Evolutionary conservation across 2,329 filamentous ascomycete species (phyloP), one percentile per base, ranked within the genome.

Genomic region (Penicillium sp.): DNA sequence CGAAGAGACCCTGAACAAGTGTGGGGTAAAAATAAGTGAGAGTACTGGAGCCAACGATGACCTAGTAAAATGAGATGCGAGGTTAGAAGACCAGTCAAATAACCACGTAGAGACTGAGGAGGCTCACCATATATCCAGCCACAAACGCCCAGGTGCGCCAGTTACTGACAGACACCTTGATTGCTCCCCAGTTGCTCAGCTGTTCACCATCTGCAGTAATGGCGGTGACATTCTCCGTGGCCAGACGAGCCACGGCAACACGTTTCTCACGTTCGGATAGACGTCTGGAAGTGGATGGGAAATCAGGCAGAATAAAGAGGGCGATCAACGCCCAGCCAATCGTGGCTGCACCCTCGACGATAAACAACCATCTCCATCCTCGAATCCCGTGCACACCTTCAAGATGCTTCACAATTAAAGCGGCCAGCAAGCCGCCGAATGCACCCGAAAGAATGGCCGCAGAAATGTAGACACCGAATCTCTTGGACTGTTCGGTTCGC

Each of bases 391-490:
- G 76, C 1, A 70, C 72, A 0, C 78, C 80, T 13, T 84, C 81
- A 61, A 85, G 75, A 9, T 79, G 76, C 10, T 80, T 77, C 3
- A 81, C 78, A 19, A 85, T 81, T 4, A 79, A 82, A 1, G 82
- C 83, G 33, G 82, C 83, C 7, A 85, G 71, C 1, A 85, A 70
- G 3, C 82, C 82, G 0, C 82, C 82, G 62, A 86, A 86, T 1
- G 83, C 84, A n/a, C 83, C 83, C 0, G 79, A 84, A 2, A 85
- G 76, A 2, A 87, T 82, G 0, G 84, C 84, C 1, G 83, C 84
- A n/a, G 85, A 84, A 63, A 86, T 84, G 66, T 86, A 88, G 1
- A 88, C 72, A 8, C 80, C 84, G 49, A 86, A 85, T 2, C 86
- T 81, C 55, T 85, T 85, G 0, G 83, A 82, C 45, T 87, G 81